Evolutionary conservation across 352 stramenopile genomes (phyloP).

Genomic region (Pythium scleroteichum): DNA sequence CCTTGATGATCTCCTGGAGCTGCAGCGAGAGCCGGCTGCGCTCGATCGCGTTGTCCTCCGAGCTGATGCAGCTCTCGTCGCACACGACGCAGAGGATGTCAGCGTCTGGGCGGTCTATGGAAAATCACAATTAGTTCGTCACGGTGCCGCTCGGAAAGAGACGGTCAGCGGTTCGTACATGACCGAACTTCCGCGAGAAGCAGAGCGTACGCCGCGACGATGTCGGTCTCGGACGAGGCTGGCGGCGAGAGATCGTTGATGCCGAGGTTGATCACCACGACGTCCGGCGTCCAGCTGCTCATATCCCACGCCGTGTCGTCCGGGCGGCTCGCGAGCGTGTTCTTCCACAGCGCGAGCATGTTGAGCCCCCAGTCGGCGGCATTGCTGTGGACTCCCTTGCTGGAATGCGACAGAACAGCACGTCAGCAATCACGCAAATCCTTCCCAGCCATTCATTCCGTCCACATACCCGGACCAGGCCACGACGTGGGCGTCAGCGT

Average conservation of each 20-base stretch:
- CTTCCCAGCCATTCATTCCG: neutral
- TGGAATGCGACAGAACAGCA: constrained; percentile 18
- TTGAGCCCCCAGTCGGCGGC: constrained; percentile 80
- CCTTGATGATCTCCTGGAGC: constrained; percentile 84
- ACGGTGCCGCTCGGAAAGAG: neutral
- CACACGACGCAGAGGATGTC: constrained; percentile 89
- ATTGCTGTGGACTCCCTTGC: constrained; percentile 87
- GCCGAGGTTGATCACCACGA: constrained; percentile 86
- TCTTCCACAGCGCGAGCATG: constrained; percentile 83
- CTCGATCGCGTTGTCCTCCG: constrained; percentile 71
- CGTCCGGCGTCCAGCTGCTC: constrained; percentile 70
- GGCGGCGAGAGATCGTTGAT: constrained; percentile 85
- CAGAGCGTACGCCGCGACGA: constrained; percentile 72
- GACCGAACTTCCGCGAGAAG: constrained; percentile 77
- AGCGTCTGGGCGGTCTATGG: constrained; percentile 68
- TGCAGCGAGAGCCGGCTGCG: constrained; percentile 78
- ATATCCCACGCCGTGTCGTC: constrained; percentile 70
- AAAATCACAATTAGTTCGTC: neutral
- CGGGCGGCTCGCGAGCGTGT: constrained; percentile 73
- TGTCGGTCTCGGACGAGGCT: constrained; percentile 80
- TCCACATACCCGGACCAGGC: constrained; percentile 73
- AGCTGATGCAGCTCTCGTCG: constrained; percentile 81
- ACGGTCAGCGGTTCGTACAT: constrained; percentile 42
- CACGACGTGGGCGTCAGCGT: constrained; percentile 82
- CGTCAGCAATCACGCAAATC: neutral